These are phyloP conservation scores for Karstenula rhodostoma DNA, from an alignment of 2,329 filamentous ascomycete species.

Conservation along the genomic window DNA sequence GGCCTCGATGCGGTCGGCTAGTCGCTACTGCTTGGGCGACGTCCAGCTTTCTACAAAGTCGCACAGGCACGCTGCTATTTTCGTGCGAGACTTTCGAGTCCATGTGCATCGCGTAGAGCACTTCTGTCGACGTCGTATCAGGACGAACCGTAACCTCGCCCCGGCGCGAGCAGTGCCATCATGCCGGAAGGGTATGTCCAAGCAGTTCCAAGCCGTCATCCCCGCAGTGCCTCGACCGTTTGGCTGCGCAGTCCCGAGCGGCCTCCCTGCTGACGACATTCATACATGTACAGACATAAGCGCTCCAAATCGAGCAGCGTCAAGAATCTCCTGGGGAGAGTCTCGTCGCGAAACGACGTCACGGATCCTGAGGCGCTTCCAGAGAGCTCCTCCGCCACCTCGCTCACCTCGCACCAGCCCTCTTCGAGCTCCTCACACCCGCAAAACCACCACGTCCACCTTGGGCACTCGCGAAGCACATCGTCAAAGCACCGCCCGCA, in stretches of 20 bases:
- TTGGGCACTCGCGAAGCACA: constrained; percentile 36
- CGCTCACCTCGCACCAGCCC: constrained; percentile 37
- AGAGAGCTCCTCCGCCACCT: constrained; percentile 33
- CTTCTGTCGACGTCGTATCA: constrained; percentile 8
- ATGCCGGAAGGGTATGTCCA: constrained; percentile 44
- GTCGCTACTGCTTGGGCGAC: constrained; percentile 3
- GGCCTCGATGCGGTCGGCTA: neutral
- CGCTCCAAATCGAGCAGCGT: constrained; percentile 52
- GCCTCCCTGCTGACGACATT: constrained; percentile 8
- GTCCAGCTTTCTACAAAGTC: constrained; percentile 9
- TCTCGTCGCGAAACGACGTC: constrained; percentile 46
- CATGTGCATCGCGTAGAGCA: neutral
- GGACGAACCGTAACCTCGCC: constrained; percentile 21
- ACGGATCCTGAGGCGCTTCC: constrained; percentile 29
- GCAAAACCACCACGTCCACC: constrained; percentile 18
- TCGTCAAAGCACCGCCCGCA: constrained; percentile 39
- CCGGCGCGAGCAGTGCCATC: constrained; percentile 22
- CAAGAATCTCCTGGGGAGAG: constrained; percentile 47
- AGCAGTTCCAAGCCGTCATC: constrained; percentile 10
- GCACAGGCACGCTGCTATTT: constrained; percentile 9
- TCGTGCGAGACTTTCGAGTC: neutral
- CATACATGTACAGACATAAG: constrained; percentile 47
- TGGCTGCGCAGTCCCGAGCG: constrained; percentile 14
- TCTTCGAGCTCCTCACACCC: constrained; percentile 21
- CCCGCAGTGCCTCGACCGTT: constrained; percentile 19